Evolutionary conservation across 345 rosid species (phyloP).

Genomic region (Lenwebbia sp.): DNA sequence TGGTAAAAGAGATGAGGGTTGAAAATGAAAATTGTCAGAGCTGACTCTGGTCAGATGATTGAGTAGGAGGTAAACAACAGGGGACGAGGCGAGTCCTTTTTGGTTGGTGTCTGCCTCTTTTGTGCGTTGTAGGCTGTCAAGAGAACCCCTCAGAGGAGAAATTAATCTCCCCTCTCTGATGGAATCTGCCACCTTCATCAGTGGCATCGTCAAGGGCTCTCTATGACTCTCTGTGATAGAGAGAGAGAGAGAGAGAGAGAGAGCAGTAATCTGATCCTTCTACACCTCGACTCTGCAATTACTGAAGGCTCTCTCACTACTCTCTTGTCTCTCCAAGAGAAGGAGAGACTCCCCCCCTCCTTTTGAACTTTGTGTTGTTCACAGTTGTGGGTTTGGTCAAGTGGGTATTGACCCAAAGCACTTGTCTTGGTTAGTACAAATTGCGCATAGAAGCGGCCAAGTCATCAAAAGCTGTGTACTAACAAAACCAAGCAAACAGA

Average conservation of each 20-base stretch:
- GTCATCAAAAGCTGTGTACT: constrained; percentile 16
- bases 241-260: neutral
- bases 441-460: constrained; percentile 7
- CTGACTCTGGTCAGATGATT: neutral
- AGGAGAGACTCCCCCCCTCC: neutral
- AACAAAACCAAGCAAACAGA: neutral
- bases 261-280: neutral
- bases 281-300: neutral
- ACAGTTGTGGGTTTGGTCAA: constrained; percentile 1
- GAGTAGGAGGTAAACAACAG: neutral
- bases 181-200: constrained; percentile 23
- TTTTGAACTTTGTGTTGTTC: neutral
- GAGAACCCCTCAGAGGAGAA: constrained; percentile 16
- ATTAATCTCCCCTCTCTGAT: constrained; percentile 35
- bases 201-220: constrained; percentile 13
- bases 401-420: neutral
- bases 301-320: neutral
- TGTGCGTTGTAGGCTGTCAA: constrained; percentile 4
- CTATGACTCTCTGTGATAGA: neutral
- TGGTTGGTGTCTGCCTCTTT: neutral
- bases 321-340: neutral
- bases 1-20: neutral
- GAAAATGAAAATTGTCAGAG: neutral
- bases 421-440: neutral
- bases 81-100: neutral